Evolutionary conservation across 768 basidiomycete species (phyloP).

Genomic region (Amanita brunnescens): DNA sequence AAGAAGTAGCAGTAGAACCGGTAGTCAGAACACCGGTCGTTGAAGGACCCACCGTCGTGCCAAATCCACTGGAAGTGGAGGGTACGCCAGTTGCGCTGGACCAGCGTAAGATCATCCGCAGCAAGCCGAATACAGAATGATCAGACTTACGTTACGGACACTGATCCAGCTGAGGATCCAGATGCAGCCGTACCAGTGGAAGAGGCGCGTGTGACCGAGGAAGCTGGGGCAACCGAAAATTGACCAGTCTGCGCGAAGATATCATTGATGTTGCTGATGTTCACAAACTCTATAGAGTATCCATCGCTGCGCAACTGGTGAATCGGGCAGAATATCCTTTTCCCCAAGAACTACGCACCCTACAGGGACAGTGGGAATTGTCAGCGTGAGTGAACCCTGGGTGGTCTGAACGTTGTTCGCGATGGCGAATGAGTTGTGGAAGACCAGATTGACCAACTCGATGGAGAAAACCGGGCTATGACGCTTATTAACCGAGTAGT

Average conservation of each 20-base stretch:
- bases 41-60: slow-evolving; percentile 6
- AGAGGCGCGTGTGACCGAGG: slow-evolving; percentile 4
- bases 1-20: slow-evolving; percentile 8
- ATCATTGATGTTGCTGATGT: slow-evolving; percentile 35
- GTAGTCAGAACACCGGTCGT: slow-evolving; percentile 9
- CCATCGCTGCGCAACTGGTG: slow-evolving; percentile 24
- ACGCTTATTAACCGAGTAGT: neutral
- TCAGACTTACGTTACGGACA: neutral
- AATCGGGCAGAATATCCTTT: neutral
- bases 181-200: slow-evolving; percentile 6
- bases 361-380: slow-evolving; percentile 35
- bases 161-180: neutral
- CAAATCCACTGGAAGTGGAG: slow-evolving; percentile 10
- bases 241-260: slow-evolving; percentile 28
- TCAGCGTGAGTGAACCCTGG: slow-evolving; percentile 21
- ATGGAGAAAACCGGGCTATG: slow-evolving; percentile 28
- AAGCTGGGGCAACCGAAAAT: slow-evolving; percentile 31
- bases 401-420: slow-evolving; percentile 42
- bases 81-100: neutral
- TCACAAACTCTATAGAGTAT: slow-evolving; percentile 42
- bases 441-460: slow-evolving; percentile 36
- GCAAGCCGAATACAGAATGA: too few species aligned
- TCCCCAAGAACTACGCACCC: slow-evolving; percentile 32
- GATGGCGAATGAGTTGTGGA: slow-evolving; percentile 48
- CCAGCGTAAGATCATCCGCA: neutral